phyloP scores from a whole-genome alignment of 176 grass and related monocot genomes.

The Triticum urartu region DNA sequence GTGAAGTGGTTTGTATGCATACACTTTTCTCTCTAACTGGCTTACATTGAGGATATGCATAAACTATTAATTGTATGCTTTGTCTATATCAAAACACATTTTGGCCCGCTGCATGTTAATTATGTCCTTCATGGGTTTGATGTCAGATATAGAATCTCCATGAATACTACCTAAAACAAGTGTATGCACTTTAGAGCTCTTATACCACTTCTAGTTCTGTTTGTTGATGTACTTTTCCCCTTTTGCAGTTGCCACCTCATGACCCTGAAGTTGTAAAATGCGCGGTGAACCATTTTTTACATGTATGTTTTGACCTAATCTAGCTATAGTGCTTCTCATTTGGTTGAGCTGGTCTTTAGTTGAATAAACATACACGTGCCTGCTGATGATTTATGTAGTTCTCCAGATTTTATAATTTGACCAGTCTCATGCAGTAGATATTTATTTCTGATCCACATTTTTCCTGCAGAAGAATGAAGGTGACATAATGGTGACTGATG shows the following conservation, averaged over 20 bases:
- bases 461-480: constrained; percentile 85
- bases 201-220: neutral
- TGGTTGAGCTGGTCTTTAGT: neutral
- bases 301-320: constrained; percentile 44
- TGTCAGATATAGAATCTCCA: neutral
- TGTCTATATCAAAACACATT: neutral
- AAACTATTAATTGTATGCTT: constrained; percentile 14
- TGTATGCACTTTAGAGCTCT: constrained; percentile 1
- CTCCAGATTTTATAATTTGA: neutral
- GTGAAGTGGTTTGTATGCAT: constrained; percentile 65
- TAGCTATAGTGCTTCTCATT: constrained; percentile 7
- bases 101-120: neutral
- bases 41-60: neutral
- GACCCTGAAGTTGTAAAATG: constrained; percentile 87
- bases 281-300: constrained; percentile 94
- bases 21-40: neutral
- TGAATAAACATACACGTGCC: neutral
- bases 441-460: constrained; percentile 29
- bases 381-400: neutral
- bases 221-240: neutral
- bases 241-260: constrained; percentile 82
- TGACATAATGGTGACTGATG: constrained; percentile 91
- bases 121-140: neutral
- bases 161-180: neutral
- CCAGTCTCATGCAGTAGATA: constrained; percentile 17